Percentiles rank a stretch among this genome's conserved stretches.
phyloP scores from a whole-genome alignment of 108 stramenopile genomes.

The Fistulifera solaris region DNA sequence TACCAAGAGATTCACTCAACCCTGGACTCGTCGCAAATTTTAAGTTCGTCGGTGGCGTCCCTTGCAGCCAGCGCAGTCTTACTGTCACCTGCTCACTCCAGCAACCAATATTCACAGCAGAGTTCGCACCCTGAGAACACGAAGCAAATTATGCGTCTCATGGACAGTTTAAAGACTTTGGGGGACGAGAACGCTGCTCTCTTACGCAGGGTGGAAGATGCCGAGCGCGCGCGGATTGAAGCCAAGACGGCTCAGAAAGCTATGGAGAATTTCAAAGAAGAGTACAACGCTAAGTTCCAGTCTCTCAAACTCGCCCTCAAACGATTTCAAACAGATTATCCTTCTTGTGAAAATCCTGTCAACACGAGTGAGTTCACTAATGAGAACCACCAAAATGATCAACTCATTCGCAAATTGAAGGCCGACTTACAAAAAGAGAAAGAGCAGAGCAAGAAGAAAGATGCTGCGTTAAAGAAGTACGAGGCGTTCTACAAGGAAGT shows the following conservation, averaged over 20 bases:
- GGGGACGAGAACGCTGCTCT: slow-evolving; percentile 79
- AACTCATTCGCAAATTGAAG: slow-evolving; percentile 66
- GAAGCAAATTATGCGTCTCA: slow-evolving; percentile 76
- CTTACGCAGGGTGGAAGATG: slow-evolving; percentile 71
- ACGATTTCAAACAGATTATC: neutral
- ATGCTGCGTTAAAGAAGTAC: slow-evolving; percentile 71
- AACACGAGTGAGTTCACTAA: slow-evolving; percentile 25
- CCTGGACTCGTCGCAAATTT: slow-evolving; percentile 53
- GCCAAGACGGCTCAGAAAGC: slow-evolving; percentile 61
- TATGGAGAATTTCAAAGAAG: slow-evolving; percentile 64
- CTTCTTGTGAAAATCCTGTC: slow-evolving; percentile 1
- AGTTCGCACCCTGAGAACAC: slow-evolving; percentile 39
- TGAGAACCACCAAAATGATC: slow-evolving; percentile 58
- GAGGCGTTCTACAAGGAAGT: slow-evolving; percentile 83
- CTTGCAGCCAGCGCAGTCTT: slow-evolving; percentile 8
- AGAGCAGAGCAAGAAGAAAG: slow-evolving; percentile 79
- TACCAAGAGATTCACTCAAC: slow-evolving; percentile 16
- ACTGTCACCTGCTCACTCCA: neutral
- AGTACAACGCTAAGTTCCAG: slow-evolving; percentile 53
- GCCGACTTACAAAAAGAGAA: slow-evolving; percentile 75
- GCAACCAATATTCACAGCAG: neutral
- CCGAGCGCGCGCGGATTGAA: slow-evolving; percentile 61
- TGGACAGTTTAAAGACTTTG: slow-evolving; percentile 76
- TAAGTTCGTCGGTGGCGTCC: slow-evolving; percentile 50
- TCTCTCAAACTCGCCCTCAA: slow-evolving; percentile 52